Conservation (phyloP, 768 basidiomycete genomes). For the Inosperma sp. region DNA sequence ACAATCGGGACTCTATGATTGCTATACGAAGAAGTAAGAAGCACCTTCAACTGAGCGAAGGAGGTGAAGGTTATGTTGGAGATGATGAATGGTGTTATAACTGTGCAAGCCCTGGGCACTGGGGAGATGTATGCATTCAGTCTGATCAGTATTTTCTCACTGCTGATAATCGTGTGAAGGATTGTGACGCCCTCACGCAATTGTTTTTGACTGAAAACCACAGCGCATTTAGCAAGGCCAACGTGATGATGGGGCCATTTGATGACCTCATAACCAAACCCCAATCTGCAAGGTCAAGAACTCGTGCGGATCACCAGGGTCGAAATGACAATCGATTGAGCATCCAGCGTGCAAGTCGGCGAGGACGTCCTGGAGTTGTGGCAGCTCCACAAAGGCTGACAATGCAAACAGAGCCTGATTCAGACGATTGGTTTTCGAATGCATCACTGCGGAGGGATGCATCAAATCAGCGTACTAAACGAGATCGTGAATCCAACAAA, state of each 20-base stretch:
- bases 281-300: constrained; percentile 22
- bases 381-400: constrained; percentile 47
- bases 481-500: constrained; percentile 20
- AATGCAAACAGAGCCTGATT: constrained; percentile 44
- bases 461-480: constrained; percentile 13
- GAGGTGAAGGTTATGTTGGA: constrained; percentile 76
- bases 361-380: constrained; percentile 56
- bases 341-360: constrained; percentile 59
- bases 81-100: constrained; percentile 78
- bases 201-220: constrained; percentile 44
- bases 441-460: constrained; percentile 19
- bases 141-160: not conserved
- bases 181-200: constrained; percentile 29
- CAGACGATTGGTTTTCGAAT: constrained; percentile 67
- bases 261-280: constrained; percentile 38
- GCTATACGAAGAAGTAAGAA: constrained; percentile 46
- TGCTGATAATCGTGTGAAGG: constrained; percentile 40
- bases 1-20: constrained; percentile 44
- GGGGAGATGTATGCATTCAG: constrained; percentile 63
- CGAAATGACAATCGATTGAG: constrained; percentile 34
- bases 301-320: constrained; percentile 43
- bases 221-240: constrained; percentile 66
- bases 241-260: constrained; percentile 64
- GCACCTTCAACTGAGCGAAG: constrained; percentile 51
- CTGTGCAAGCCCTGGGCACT: constrained; percentile 67